Evolutionary conservation across 495 filamentous ascomycete genomes (phyloP).

Genomic region (Xeromyces bisporus): DNA sequence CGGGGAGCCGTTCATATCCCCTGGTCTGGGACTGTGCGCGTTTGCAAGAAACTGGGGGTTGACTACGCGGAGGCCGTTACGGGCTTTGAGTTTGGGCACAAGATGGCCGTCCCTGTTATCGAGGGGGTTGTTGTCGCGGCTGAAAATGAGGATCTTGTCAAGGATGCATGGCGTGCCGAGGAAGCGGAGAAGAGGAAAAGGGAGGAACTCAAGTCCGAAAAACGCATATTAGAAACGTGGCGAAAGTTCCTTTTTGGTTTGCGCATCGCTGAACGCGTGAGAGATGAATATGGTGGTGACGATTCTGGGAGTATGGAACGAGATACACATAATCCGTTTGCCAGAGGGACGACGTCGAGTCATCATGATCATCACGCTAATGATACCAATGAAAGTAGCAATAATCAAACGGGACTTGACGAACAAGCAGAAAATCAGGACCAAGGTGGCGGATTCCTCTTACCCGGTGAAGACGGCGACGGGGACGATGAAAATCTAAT

Average conservation of each 20-base stretch:
- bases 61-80: conserved; percentile 91
- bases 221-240: conserved; percentile 61
- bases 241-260: conserved; percentile 72
- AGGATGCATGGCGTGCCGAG: conserved; percentile 70
- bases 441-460: conserved; percentile 4
- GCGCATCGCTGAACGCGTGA: conserved; percentile 62
- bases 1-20: conserved; percentile 68
- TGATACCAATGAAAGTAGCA: too few relatives aligned
- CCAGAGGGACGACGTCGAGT: conserved; percentile 6
- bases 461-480: conserved; percentile 11
- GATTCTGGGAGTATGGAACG: conserved; percentile 15
- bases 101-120: conserved; percentile 82
- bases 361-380: too few relatives aligned
- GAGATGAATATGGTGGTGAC: conserved; percentile 59
- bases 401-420: conserved; percentile 2
- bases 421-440: conserved; percentile 2
- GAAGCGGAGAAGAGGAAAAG: conserved; percentile 60
- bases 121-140: conserved; percentile 77
- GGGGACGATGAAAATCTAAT: conserved; percentile 15
- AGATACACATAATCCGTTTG: conserved; percentile 25
- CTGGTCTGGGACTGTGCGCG: conserved; percentile 50
- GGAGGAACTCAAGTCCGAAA: conserved; percentile 68
- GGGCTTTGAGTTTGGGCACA: conserved; percentile 89
- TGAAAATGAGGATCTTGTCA: conserved; percentile 55
- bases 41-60: conserved; percentile 72